A percentile compares a stretch with the other conserved stretches of the same genome.
Conservation (phyloP, 1,139 yeast genomes). For the Meyerozyma smithsonii region DNA sequence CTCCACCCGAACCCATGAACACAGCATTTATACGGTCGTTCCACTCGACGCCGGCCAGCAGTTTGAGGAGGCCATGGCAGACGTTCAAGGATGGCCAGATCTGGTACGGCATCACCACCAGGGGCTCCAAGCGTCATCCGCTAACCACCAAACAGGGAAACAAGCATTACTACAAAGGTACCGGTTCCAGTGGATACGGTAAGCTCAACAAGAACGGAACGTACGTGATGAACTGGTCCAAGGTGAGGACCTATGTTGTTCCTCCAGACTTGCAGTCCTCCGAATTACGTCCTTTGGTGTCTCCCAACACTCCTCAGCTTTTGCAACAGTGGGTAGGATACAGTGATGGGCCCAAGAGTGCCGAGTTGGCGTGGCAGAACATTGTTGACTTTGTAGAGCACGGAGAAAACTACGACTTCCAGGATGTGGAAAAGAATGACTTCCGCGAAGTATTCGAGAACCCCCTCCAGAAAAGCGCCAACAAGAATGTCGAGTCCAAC, state of each 20-base stretch:
- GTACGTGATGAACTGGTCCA: conserved; percentile 74
- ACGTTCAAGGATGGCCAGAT: conserved; percentile 77
- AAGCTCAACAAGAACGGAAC: conserved; percentile 67
- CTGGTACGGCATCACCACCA: conserved; percentile 72
- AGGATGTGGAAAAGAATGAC: conserved; percentile 33
- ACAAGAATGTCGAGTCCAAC: background rate
- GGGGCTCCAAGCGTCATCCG: conserved; percentile 82
- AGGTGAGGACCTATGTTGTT: conserved; percentile 86
- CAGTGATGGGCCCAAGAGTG: conserved; percentile 66
- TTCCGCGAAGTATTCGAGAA: conserved; percentile 41
- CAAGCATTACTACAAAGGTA: conserved; percentile 91
- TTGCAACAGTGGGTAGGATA: conserved; percentile 68
- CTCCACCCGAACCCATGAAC: no score
- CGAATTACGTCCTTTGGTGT: conserved; percentile 68
- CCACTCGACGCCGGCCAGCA: conserved; percentile 46
- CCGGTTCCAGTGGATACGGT: conserved; percentile 93
- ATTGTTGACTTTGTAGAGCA: conserved; percentile 69
- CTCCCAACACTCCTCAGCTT: conserved; percentile 64
- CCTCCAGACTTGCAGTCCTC: conserved; percentile 50
- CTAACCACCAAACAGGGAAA: conserved; percentile 92
- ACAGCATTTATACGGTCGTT: conserved; percentile 20
- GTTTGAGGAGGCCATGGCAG: conserved; percentile 84
- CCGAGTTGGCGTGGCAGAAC: conserved; percentile 68
- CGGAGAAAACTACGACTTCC: conserved; percentile 49
- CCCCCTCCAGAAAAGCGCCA: background rate